Base-by-base conservation (phyloP, 1,139 yeast genomes). In the Saccharomycopsis hybrid region DNA sequence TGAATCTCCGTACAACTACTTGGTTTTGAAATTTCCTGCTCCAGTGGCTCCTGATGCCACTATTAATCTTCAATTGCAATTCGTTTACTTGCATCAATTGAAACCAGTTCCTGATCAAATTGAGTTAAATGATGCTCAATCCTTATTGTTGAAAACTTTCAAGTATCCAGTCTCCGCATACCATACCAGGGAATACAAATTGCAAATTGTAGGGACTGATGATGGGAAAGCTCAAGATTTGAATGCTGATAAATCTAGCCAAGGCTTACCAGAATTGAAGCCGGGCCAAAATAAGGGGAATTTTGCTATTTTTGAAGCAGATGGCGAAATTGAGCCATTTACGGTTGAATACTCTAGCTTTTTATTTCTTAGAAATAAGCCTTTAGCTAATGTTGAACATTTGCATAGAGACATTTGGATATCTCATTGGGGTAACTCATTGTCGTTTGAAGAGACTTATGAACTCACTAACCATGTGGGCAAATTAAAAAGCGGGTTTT, bases 401-500 rank as follows among this genome's bases (percentile, higher is more conserved):
- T 72, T 88, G 54, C 71, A 78, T 57, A 78, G 97, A 64, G 85
- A 86, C 45, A 67, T 87, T 46, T 90, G 97, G 96, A 74, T 89
- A 48, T 80, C 87, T 1, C 89, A 83, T 59, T 81, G 85, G 85
- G 80, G 84, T 30, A 67, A 73, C 47, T 68, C 82, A 3, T 61
- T 81, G 9, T 79, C 84, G 49, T 70, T 82, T 55, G 96, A 88
- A 63, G 98, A 94, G 63, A 81, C 84, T 60, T 90, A 88, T 63
- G 92, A 89, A 68, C 60, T 90, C 46, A 76, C 83, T 44, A 87
- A 92, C 62, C 70, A 70, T 35, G 97, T 86, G 32, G 95, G 96
- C 7, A 71, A 71, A 53, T 72, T 90, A 58, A 67, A 72, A 46
- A 60, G 69, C 7, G 92, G 94, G 1, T 90, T 87, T 63, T 80